Evolutionary conservation across 108 stramenopile species (phyloP), one percentile per base, ranked within the genome.

Genomic region (Chaetoceros muelleri): DNA sequence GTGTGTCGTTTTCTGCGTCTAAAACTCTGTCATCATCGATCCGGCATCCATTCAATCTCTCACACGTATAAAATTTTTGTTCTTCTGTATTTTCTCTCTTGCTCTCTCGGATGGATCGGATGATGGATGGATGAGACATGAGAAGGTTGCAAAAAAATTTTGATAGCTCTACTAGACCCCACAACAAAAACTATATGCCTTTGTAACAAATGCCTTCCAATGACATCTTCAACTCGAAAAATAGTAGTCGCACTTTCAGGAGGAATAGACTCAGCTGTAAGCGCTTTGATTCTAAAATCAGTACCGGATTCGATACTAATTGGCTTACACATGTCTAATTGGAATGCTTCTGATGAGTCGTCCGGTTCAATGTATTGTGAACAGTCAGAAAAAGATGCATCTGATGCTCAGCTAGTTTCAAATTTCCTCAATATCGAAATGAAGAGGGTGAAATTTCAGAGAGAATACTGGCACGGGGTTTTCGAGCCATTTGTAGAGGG

Each of bases 391-490:
- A 71, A 71, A 30, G 95, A 96, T 61, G 74, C 73, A 64, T 76
- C 90, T 47, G 90, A 94, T 50, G 92, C 92, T 5, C 58, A 73
- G 13, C 64, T 66, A 24, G 95, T 95, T 13, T 83, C 90, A 1
- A 19, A 80, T 24, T 84, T 84, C 31, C 53, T 98, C 34, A 58
- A 66, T 10, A 80, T 96, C 58, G 84, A 82, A 20, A 55, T 93
- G 46, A 66, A 79, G 23, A 71, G 73, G 30, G 80, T 75, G n/a
- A 72, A 81, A 21, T 94, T 97, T 51, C 75, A 72, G 51, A 65
- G 76, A 0, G 90, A 95, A 46, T 97, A 97, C 53, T 96, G 95
- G 95, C 87, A 60, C 49, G 61, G 78, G 20, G 96, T 97, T 0
- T 97, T 96, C 61, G 83, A 92, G 56, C 96, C 96, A 0, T 96